These are phyloP conservation scores for Dunaliella primolecta DNA, from an alignment of 139 green algal genomes.

Conservation along the genomic window DNA sequence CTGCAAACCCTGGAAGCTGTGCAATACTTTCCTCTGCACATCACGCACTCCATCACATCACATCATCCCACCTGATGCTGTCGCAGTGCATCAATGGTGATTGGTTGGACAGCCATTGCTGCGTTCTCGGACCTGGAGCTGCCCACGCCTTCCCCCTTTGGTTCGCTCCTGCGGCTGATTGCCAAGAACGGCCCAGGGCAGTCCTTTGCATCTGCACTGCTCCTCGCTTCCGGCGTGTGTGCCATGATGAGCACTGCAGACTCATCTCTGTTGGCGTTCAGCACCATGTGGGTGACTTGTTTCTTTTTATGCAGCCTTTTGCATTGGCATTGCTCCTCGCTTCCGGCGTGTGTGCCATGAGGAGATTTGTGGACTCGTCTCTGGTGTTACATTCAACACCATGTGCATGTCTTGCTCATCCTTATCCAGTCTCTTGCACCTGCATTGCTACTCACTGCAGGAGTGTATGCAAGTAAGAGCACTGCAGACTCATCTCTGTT, in stretches of 20 bases:
- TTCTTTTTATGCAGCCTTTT: slow-evolving; percentile 43
- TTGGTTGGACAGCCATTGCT: slow-evolving; percentile 22
- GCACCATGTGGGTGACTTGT: slow-evolving; percentile 33
- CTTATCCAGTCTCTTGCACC: slow-evolving; percentile 38
- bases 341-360: slow-evolving; percentile 49
- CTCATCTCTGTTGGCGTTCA: slow-evolving; percentile 42
- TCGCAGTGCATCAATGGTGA: slow-evolving; percentile 29
- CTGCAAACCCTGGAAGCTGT: too few relatives aligned
- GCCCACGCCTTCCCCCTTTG: slow-evolving; percentile 8
- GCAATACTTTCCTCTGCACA: too few relatives aligned
- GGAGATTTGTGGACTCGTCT: slow-evolving; percentile 42
- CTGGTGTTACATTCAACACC: slow-evolving; percentile 40
- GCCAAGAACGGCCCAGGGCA: slow-evolving; percentile 29
- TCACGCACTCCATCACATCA: too few relatives aligned
- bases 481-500: slow-evolving; percentile 46
- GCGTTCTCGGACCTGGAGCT: slow-evolving; percentile 11
- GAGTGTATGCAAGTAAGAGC: slow-evolving; percentile 49
- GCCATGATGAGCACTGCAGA: slow-evolving; percentile 56
- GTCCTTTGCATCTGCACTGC: slow-evolving; percentile 36
- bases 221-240: slow-evolving; percentile 42
- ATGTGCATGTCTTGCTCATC: slow-evolving; percentile 38
- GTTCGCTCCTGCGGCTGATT: slow-evolving; percentile 12
- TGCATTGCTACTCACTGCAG: slow-evolving; percentile 39
- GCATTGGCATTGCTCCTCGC: slow-evolving; percentile 39
- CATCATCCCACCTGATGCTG: too few relatives aligned